phyloP scores from a whole-genome alignment of 1,284 basidiomycete genomes.

The Tylopilus sp. region DNA sequence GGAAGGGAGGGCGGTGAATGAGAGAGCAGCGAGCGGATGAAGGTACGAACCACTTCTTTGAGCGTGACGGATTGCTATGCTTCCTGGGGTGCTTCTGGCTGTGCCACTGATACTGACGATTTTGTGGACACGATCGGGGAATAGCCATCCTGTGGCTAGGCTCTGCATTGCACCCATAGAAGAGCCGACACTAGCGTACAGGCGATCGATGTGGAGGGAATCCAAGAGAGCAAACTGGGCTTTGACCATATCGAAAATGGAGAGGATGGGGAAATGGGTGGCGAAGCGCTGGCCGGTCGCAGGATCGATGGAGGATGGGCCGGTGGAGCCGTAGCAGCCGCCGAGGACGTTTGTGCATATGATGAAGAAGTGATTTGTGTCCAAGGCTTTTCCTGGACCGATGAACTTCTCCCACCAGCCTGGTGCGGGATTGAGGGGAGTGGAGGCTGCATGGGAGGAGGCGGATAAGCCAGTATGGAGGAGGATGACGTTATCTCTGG shows the following conservation, averaged over 20 bases:
- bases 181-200: slow-evolving; percentile 91
- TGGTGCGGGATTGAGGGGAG: slow-evolving; percentile 69
- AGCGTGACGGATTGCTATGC: slow-evolving; percentile 94
- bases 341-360: slow-evolving; percentile 98
- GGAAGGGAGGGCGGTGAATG: slow-evolving; percentile 12
- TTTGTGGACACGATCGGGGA: slow-evolving; percentile 83
- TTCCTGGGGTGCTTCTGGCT: slow-evolving; percentile 85
- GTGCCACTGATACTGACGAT: slow-evolving; percentile 94
- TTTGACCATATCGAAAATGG: slow-evolving; percentile 95
- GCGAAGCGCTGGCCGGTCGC: slow-evolving; percentile 72
- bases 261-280: slow-evolving; percentile 88
- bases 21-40: not conserved
- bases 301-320: slow-evolving; percentile 80
- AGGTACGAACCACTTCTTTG: slow-evolving; percentile 80
- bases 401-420: slow-evolving; percentile 99
- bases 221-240: slow-evolving; percentile 90
- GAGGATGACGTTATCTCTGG: slow-evolving; percentile 88
- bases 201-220: slow-evolving; percentile 75
- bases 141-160: slow-evolving; percentile 92
- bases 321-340: slow-evolving; percentile 96
- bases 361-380: slow-evolving; percentile 91
- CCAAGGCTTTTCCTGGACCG: slow-evolving; percentile 89
- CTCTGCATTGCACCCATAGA: slow-evolving; percentile 99
- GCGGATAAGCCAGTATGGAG: slow-evolving; percentile 96
- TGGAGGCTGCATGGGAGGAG: slow-evolving; percentile 92